Percentiles rank a stretch among this genome's conserved stretches.
These are phyloP conservation scores for Citeromyces matritensis DNA, from an alignment of 805 yeast genomes.

Conservation along the genomic window DNA sequence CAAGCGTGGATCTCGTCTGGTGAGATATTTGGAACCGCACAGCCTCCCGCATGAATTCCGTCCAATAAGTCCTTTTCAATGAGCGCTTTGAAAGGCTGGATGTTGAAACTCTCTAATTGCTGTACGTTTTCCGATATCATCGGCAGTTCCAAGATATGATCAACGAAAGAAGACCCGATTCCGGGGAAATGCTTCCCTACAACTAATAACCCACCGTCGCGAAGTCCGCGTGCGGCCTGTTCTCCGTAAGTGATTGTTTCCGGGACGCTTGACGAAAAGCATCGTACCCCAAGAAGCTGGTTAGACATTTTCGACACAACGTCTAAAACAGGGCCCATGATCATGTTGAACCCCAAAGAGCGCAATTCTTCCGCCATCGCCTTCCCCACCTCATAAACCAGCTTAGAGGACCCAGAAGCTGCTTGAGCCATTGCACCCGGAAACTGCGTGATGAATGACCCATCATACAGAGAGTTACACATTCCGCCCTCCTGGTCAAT, in stretches of 20 bases:
- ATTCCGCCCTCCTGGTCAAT: slow-evolving; percentile 53
- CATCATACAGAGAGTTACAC: slow-evolving; percentile 43
- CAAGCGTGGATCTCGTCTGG: slow-evolving; percentile 53
- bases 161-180: slow-evolving; percentile 45
- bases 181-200: slow-evolving; percentile 60
- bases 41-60: slow-evolving; percentile 46
- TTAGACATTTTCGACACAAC: slow-evolving; percentile 40
- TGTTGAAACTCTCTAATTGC: slow-evolving; percentile 32
- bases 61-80: slow-evolving; percentile 29
- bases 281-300: slow-evolving; percentile 42
- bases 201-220: slow-evolving; percentile 35
- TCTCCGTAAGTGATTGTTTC: slow-evolving; percentile 39
- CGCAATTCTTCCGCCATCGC: slow-evolving; percentile 39
- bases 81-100: slow-evolving; percentile 33
- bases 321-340: slow-evolving; percentile 49
- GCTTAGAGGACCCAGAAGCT: slow-evolving; percentile 31
- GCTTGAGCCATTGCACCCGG: slow-evolving; percentile 56
- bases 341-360: slow-evolving; percentile 38
- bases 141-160: slow-evolving; percentile 39
- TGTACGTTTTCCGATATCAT: slow-evolving; percentile 40
- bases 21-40: slow-evolving; percentile 46
- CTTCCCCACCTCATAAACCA: slow-evolving; percentile 34
- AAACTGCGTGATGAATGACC: slow-evolving; percentile 33
- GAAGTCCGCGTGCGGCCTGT: slow-evolving; percentile 36
- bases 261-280: slow-evolving; percentile 46